Conservation (phyloP, 2,329 filamentous ascomycete genomes). For the Onygenales sp. region DNA sequence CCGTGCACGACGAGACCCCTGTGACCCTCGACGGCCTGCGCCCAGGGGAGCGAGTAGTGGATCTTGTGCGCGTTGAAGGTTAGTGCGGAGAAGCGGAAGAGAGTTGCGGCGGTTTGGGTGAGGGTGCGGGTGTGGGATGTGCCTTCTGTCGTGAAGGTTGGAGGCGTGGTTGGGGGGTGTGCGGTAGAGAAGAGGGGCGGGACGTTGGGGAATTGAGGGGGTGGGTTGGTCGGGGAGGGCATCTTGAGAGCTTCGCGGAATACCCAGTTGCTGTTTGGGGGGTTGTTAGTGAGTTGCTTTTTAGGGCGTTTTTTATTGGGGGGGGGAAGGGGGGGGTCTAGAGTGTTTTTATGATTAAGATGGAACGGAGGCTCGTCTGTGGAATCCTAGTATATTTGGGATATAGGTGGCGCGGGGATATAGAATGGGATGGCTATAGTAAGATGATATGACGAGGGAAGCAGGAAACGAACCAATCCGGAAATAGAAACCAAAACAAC, state of each 20-base stretch:
- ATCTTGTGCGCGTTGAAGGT: slow-evolving; percentile 38
- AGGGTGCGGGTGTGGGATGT: slow-evolving; percentile 24
- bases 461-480: neutral
- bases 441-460: too few species aligned
- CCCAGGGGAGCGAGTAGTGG: slow-evolving; percentile 36
- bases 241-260: slow-evolving; percentile 31
- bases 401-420: too few species aligned
- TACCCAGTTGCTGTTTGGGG: slow-evolving; percentile 32
- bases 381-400: too few species aligned
- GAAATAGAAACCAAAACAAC: neutral
- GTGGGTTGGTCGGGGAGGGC: slow-evolving; percentile 5
- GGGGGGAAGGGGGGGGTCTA: too few species aligned
- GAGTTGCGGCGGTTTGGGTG: slow-evolving; percentile 28
- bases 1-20: slow-evolving; percentile 35
- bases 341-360: too few species aligned
- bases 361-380: too few species aligned
- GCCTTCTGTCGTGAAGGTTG: slow-evolving; percentile 11
- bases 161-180: slow-evolving; percentile 7
- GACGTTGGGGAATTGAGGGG: slow-evolving; percentile 3
- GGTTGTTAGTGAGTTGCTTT: neutral
- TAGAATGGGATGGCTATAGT: too few species aligned
- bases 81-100: slow-evolving; percentile 36
- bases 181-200: slow-evolving; percentile 2
- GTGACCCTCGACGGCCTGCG: slow-evolving; percentile 34
- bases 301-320: neutral